Evolutionary conservation across 2,329 filamentous ascomycete species (phyloP).

Genomic region (Aureobasidium sp.): DNA sequence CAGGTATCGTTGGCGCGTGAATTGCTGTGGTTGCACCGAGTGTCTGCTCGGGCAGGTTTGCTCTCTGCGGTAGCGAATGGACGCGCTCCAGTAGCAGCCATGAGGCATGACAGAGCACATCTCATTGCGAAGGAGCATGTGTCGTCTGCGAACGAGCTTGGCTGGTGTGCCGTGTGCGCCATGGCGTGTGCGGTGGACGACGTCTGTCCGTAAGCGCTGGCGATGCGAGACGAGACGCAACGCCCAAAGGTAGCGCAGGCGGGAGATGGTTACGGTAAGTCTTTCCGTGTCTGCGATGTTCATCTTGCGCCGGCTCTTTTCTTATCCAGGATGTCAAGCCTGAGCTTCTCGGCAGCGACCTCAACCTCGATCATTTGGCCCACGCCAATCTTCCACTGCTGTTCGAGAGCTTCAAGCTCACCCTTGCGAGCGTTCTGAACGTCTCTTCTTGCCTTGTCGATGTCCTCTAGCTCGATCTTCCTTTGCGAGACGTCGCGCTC

Average conservation of each 20-base stretch:
- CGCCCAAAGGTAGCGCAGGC: neutral
- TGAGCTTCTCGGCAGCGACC: constrained; percentile 68
- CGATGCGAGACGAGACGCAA: neutral
- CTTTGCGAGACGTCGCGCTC: constrained; percentile 68
- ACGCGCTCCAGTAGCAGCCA: neutral
- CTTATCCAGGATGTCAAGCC: constrained; percentile 58
- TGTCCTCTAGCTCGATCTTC: constrained; percentile 62
- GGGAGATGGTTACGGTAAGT: neutral
- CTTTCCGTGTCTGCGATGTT: neutral
- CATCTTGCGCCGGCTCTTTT: constrained; percentile 40
- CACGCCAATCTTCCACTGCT: constrained; percentile 72
- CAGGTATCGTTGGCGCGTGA: neutral
- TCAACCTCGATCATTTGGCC: constrained; percentile 79
- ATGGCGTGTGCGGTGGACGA: neutral
- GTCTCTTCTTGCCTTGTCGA: constrained; percentile 63
- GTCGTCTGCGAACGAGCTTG: neutral
- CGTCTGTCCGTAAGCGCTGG: too few species aligned
- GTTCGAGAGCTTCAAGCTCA: constrained; percentile 68
- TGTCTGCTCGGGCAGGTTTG: neutral
- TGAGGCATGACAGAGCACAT: neutral
- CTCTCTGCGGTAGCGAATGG: neutral
- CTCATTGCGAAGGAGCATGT: too few species aligned
- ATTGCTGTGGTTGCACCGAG: neutral
- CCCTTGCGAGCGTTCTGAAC: constrained; percentile 64
- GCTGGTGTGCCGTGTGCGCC: neutral